Conservation (phyloP, 768 basidiomycete genomes). For the Trametes maxima region DNA sequence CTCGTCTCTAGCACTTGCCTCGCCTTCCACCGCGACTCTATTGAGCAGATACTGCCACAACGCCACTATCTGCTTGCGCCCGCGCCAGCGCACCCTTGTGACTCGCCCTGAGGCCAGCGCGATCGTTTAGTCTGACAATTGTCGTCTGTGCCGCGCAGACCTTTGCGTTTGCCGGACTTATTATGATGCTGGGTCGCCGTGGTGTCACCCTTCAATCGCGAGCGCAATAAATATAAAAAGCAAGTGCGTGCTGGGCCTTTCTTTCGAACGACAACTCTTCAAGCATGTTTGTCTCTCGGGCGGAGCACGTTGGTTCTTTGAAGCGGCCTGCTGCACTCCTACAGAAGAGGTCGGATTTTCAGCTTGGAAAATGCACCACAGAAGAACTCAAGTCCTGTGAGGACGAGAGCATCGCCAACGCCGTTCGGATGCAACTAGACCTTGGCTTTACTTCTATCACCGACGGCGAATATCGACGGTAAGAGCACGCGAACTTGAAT, state of each 20-base stretch:
- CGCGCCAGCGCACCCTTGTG: constrained; percentile 9
- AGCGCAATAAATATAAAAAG: background rate
- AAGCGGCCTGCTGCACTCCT: constrained; percentile 52
- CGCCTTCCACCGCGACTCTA: background rate
- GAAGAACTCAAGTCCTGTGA: constrained; percentile 49
- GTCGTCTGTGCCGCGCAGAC: background rate
- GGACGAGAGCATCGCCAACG: constrained; percentile 54
- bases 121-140: background rate
- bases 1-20: background rate
- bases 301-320: constrained; percentile 64
- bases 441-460: constrained; percentile 61
- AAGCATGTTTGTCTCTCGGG: constrained; percentile 28
- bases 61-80: constrained; percentile 12
- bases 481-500: background rate
- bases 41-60: constrained; percentile 12
- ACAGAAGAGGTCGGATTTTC: constrained; percentile 45
- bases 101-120: background rate
- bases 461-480: constrained; percentile 54
- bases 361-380: constrained; percentile 41
- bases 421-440: constrained; percentile 53
- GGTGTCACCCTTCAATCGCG: background rate
- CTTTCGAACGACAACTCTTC: background rate
- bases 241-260: no score
- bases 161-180: background rate
- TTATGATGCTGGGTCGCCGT: background rate